phyloP scores from a whole-genome alignment of 2,329 filamentous ascomycete species.

The Sporothrix inflata region DNA sequence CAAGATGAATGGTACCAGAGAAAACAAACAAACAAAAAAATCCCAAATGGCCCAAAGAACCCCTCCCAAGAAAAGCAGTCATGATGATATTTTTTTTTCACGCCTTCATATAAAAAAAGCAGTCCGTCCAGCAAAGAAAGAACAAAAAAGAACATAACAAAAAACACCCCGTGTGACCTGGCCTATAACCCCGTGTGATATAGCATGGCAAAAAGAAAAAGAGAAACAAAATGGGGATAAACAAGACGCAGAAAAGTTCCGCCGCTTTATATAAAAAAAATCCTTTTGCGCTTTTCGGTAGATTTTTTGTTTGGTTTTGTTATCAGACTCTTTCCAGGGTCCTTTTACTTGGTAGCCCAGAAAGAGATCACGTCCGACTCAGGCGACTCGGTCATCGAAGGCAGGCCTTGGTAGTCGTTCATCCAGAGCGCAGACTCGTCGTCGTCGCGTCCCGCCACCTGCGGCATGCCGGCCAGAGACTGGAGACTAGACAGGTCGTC shows the following conservation, averaged over 20 bases:
- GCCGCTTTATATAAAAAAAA: not conserved
- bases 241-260: slow-evolving; percentile 1
- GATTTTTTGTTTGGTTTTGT: not conserved
- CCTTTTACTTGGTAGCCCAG: slow-evolving; percentile 34
- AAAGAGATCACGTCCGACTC: slow-evolving; percentile 38
- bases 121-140: slow-evolving; percentile 3
- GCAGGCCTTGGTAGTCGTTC: slow-evolving; percentile 46
- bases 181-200: not conserved
- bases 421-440: slow-evolving; percentile 56
- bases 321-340: not conserved
- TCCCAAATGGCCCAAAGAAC: slow-evolving; percentile 8
- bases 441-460: slow-evolving; percentile 42
- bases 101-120: slow-evolving; percentile 20
- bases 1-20: not conserved
- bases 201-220: not conserved
- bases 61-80: slow-evolving; percentile 12
- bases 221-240: not conserved
- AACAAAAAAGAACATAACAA: not conserved
- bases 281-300: slow-evolving; percentile 11
- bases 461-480: slow-evolving; percentile 20
- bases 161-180: not conserved
- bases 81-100: slow-evolving; percentile 25
- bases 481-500: slow-evolving; percentile 52
- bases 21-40: not conserved
- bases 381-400: slow-evolving; percentile 40